Evolutionary conservation across 2,329 filamentous ascomycete genomes (phyloP), one percentile per base, ranked within the genome.

Genomic region (Amylocarpus encephaloides): DNA sequence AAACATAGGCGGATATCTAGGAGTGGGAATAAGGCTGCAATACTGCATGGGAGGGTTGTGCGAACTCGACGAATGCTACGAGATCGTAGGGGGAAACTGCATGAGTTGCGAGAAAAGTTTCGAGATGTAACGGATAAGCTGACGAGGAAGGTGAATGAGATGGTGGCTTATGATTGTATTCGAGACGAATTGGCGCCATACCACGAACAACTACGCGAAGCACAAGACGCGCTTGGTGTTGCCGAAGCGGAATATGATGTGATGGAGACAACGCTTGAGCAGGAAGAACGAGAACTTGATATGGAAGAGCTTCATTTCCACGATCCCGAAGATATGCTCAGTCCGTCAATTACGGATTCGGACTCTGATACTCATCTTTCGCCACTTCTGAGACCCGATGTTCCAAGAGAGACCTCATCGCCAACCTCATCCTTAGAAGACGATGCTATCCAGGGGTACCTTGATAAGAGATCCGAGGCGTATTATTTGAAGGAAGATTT

Each of bases 301-400:
- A 35, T 54, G 30, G 56, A 61, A 34, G 60, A 62, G 47, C 26
- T 51, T 9, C 47, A 50, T 16, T 59, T 58, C 53, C 60, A 59
- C 39, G 45, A 43, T 1, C 30, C 48, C 36, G 46, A 56, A 30
- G 48, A 58, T 10, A 46, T 52, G 11, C 13, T 46, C 10, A 30
- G 50, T 6, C 15, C 18, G 10, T 38, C 33, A 12, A 15, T 50
- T n/a, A 44, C 43, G 4, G 48, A 51, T 12, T 46, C 47, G 5
- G 51, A 49, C 36, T 39, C 58, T 11, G 48, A 57, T 35, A 46
- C 48, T 11, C 16, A 22, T 15, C 38, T 58, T 2, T 58, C 59
- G 0, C 58, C 57, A 12, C 36, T 52, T n/a, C 10, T 52, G 6
- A 50, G 55, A 19, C 48, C 54, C 5, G 47, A 51, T 16, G 18